Conservation (phyloP, 140 eudicot species). For the Oenanthe javanica region DNA sequence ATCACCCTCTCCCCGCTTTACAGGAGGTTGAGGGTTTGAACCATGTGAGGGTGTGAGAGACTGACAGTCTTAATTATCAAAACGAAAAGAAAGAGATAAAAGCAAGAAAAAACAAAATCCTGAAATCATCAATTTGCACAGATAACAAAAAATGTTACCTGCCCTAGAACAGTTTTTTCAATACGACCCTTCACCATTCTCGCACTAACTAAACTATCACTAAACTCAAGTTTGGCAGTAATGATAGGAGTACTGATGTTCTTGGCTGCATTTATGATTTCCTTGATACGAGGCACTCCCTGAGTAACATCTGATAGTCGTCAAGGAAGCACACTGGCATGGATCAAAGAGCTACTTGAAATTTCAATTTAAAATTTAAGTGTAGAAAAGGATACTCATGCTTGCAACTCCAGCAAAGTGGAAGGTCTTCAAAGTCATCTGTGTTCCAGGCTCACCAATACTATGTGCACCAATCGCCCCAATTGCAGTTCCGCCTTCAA, state of each 20-base stretch:
- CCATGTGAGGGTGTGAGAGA: not conserved
- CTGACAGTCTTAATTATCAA: not conserved
- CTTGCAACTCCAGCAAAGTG: slow-evolving; percentile 99
- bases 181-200: slow-evolving; percentile 65
- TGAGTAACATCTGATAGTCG: slow-evolving; percentile 74
- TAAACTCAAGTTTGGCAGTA: slow-evolving; percentile 51
- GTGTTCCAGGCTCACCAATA: slow-evolving; percentile 99
- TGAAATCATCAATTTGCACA: not conserved
- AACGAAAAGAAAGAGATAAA: no score
- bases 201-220: slow-evolving; percentile 38
- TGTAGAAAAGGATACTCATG: slow-evolving; percentile 83
- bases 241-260: slow-evolving; percentile 84
- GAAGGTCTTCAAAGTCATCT: slow-evolving; percentile 93
- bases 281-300: slow-evolving; percentile 96
- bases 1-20: not conserved
- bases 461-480: slow-evolving; percentile 98
- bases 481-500: slow-evolving; percentile 86
- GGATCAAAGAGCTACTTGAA: not conserved
- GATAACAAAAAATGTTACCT: slow-evolving; percentile 32
- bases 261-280: slow-evolving; percentile 84
- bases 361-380: not conserved
- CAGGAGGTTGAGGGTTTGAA: not conserved
- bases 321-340: slow-evolving; percentile 30
- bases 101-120: not conserved
- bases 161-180: slow-evolving; percentile 77